Base-by-base conservation (phyloP, 108 stramenopile genomes). In the Cyclostephanos tholiformis region DNA sequence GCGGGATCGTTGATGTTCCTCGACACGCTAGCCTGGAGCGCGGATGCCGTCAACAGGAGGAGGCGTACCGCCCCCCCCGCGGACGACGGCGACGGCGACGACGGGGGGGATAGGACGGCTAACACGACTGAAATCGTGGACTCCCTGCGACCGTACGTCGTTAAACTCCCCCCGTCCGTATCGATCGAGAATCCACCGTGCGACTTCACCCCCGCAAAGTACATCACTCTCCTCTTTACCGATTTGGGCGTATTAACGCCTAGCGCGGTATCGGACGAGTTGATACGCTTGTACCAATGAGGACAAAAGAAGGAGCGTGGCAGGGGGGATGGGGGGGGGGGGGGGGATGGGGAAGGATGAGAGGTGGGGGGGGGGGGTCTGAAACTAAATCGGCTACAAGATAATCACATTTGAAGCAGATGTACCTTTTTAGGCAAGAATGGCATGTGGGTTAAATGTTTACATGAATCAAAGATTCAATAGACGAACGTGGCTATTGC, bases 191-290 rank as follows among this genome's bases (percentile, higher is more conserved):
- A 91, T 77, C 86, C 89, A 8, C 80, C 87, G 0, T 90, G 88
- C 52, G 98, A 99, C 80, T 99, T 94, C 71, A 99, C 98, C 14
- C 95, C 97, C 25, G 94, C 97, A 43, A 91, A 97, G 55, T 97
- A 92, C 67, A 99, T 99, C 74, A 97, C 96, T 1, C 84, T 99
- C 53, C 85, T 99, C 32, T 99, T 99, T 77, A 99, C 98, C 6
- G 98, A 99, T 71, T 77, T 99, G 49, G 98, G 98, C 16, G 97
- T 98, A 2, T 81, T 98, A 43, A 99, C 98, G 22, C 97, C 98
- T 3, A 96, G 97, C 58, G 98, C 98, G 25, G 96, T 99, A 8
- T 97, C 97, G 2, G 97, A 99, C 82, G 97, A 99, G 64, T 79
- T 98, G 30, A 98, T 99, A 76, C 85, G 96, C 6, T 71, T 99